Evolutionary conservation across 2,329 filamentous ascomycete species (phyloP), one percentile per base, ranked within the genome.

Genomic region (Aspergillus pseudoglaucus): DNA sequence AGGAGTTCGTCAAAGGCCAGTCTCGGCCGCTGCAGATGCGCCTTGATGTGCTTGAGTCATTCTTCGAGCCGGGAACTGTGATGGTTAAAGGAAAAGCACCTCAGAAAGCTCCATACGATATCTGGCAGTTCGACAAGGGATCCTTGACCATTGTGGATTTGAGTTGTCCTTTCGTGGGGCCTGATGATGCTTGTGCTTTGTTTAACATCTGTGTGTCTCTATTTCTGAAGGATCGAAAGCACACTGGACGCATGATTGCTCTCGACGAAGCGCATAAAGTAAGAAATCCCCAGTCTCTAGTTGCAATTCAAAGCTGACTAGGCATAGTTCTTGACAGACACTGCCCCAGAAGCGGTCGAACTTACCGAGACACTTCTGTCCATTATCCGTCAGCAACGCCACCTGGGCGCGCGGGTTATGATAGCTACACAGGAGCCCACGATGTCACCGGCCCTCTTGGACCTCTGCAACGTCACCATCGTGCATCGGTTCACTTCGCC

Each of bases 381-480:
- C 0, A 77, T 79, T 0, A 84, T 91, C 53, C 78, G 87, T 0
- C 73, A 84, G 15, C 86, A 91, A 63, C 81, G 86, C 0, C 87
- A 91, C 59, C 66, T 82, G 1, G 86, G 77, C 0, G 75, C 78
- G 0, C 77, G 87, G 0, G 73, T 90, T 4, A 61, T 91, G 38
- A 83, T 91, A 27, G 83, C 85, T 0, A 91, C 87, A 0, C 86
- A 93, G 59, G 87, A 91, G 57, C 87, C 87, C 0, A 88, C 84
- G 0, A 75, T 90, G 3, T 84, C 83, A 0, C 80, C 82, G 0
- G 75, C 76, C 14, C 74, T 93, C 0, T 74, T 91, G 0, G 85
- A 88, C 46, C 71, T 91, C 0, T 89, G 83, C 62, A 83, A 80
- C 1, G 69, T 87, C n/a, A 85, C 81, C 0, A 74, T 90, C 14